Evolutionary conservation across 305 asterid genomes (phyloP), one percentile per base, ranked within the genome.

Genomic region (Fraxinus latifolia): DNA sequence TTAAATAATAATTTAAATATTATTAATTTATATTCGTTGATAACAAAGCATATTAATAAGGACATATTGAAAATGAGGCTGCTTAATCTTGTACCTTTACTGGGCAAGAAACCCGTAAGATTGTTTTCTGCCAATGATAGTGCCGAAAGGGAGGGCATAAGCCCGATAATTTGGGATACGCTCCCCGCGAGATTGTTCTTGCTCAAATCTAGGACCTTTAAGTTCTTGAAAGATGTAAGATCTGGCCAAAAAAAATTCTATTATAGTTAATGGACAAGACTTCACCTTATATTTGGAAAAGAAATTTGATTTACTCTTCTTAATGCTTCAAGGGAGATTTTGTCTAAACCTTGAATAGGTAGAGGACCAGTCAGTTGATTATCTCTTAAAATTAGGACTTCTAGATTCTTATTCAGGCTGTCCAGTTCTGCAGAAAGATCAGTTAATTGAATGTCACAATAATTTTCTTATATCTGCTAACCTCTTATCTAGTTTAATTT

Each of bases 191-290:
- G 9, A 9, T 62, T 62, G 72, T 62, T 62, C 34, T 62, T 8
- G 72, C 72, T 62, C 72, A 62, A 23, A 62, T 62, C 72, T 23
- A 62, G 72, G 72, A 62, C 72, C 32, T 62, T 62, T 62, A 62
- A 23, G 33, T 23, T 62, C 33, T 23, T 62, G 33, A 62, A 62
- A 62, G 72, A 62, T 23, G 14, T 8, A 23, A 62, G 72, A 62
- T 62, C 72, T 62, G 72, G 2, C 31, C 25, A 8, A 23, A 9
- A 62, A 23, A 8, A 21, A 60, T 47, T 47, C 17, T 15, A 47
- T 47, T 47, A 4, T 47, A 47, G 60, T 47, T 47, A 47, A 3
- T 47, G 58, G 32, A 62, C 14, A 62, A 21, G 23, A 60, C 72
- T 17, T 60, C 8, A 23, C 32, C 32, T 62, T 23, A 62, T 23